These are phyloP conservation scores for Lepidium africanum DNA, from an alignment of 345 rosid species.

Conservation along the genomic window DNA sequence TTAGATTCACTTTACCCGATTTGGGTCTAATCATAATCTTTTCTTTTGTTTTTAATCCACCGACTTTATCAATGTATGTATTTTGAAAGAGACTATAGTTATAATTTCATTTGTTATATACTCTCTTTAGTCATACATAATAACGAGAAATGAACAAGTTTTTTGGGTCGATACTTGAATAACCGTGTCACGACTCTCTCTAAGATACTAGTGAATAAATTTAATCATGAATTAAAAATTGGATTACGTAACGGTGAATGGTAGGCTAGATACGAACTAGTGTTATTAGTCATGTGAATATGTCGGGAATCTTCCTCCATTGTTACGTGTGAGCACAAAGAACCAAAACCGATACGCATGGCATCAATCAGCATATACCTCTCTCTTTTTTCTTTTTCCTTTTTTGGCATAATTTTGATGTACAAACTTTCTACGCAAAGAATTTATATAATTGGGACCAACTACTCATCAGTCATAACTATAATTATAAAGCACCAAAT, in stretches of 20 bases:
- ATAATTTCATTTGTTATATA: too few relatives aligned
- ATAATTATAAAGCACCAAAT: background rate
- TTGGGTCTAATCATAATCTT: too few relatives aligned
- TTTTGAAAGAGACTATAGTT: too few relatives aligned
- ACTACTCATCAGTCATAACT: background rate
- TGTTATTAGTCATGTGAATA: background rate
- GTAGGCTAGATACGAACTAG: background rate
- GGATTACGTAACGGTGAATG: background rate
- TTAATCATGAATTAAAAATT: background rate
- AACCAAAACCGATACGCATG: conserved; percentile 5
- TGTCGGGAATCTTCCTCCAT: conserved; percentile 9
- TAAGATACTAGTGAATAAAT: background rate
- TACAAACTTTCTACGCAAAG: background rate
- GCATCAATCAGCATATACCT: conserved; percentile 4
- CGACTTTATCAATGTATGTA: too few relatives aligned
- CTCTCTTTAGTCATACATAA: background rate
- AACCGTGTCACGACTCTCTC: background rate
- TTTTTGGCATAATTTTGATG: background rate
- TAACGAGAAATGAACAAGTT: background rate
- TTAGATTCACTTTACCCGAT: too few relatives aligned
- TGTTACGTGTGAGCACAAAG: conserved; percentile 19
- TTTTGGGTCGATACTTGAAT: background rate
- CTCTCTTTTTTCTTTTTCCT: background rate
- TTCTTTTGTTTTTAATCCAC: too few relatives aligned
- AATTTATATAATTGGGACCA: conserved; percentile 5